These are phyloP conservation scores for Cyberlindnera subsufficiens DNA, from an alignment of 805 yeast species.

Conservation along the genomic window DNA sequence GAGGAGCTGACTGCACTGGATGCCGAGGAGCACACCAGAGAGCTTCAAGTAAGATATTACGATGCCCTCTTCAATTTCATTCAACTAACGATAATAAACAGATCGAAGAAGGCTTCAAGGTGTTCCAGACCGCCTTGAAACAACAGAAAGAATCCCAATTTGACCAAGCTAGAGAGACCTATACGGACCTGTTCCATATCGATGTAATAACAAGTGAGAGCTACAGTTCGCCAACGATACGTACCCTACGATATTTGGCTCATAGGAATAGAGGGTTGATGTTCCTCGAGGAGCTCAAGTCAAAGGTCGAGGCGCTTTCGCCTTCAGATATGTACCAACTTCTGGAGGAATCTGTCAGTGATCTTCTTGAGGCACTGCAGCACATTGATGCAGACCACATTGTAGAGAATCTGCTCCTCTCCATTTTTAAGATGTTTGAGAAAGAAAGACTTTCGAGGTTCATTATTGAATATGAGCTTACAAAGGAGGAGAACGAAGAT, in stretches of 20 bases:
- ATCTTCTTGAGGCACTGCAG: slow-evolving; percentile 56
- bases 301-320: slow-evolving; percentile 11
- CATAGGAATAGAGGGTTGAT: slow-evolving; percentile 79
- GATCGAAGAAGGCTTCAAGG: slow-evolving; percentile 70
- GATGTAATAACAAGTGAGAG: slow-evolving; percentile 51
- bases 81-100: slow-evolving; percentile 5
- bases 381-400: slow-evolving; percentile 64
- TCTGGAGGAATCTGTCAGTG: slow-evolving; percentile 40
- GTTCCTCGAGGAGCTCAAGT: slow-evolving; percentile 35
- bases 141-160: slow-evolving; percentile 48
- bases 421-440: slow-evolving; percentile 45
- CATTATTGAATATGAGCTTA: slow-evolving; percentile 53
- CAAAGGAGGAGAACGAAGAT: slow-evolving; percentile 41
- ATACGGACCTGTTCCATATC: slow-evolving; percentile 58
- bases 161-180: slow-evolving; percentile 45
- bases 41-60: slow-evolving; percentile 51
- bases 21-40: slow-evolving; percentile 87
- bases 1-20: slow-evolving; percentile 66
- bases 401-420: slow-evolving; percentile 43
- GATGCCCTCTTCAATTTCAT: neutral
- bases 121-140: slow-evolving; percentile 65
- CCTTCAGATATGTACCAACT: slow-evolving; percentile 7
- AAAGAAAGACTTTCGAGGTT: slow-evolving; percentile 45
- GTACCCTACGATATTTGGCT: slow-evolving; percentile 68
- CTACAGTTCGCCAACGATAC: slow-evolving; percentile 57